phyloP scores from a whole-genome alignment of 2,329 filamentous ascomycete species.

The Colletotrichum sojae region DNA sequence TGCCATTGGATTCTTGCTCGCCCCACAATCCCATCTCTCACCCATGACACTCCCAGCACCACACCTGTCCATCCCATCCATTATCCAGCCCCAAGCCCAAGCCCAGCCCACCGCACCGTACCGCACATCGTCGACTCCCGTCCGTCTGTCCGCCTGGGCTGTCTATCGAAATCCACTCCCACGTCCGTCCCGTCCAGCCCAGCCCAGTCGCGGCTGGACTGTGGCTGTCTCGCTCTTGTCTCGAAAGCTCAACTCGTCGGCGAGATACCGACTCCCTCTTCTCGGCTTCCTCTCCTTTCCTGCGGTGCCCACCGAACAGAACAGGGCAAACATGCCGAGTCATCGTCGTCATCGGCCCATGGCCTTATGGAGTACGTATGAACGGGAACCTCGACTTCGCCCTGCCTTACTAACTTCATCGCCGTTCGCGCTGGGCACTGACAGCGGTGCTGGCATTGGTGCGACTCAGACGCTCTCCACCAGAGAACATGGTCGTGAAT shows the following conservation, averaged over 20 bases:
- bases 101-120: not conserved
- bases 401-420: not conserved
- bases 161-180: no score
- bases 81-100: not conserved
- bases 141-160: no score
- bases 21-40: conserved; percentile 13
- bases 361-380: not conserved
- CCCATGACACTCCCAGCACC: not conserved
- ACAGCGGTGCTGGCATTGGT: not conserved
- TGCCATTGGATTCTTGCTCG: conserved; percentile 6
- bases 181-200: not conserved
- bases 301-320: not conserved
- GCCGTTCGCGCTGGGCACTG: not conserved
- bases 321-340: conserved; percentile 7
- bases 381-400: not conserved
- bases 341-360: conserved; percentile 3
- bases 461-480: conserved; percentile 28
- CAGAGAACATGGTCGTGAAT: not conserved
- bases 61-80: not conserved
- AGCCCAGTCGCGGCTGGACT: not conserved
- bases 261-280: conserved; percentile 1
- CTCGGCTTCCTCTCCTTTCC: not conserved
- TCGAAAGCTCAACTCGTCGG: not conserved
- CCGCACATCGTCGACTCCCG: not conserved
- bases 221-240: not conserved